phyloP scores from a whole-genome alignment of 225 moss, liverwort and hornwort species.

The Takakia lepidozioides region DNA sequence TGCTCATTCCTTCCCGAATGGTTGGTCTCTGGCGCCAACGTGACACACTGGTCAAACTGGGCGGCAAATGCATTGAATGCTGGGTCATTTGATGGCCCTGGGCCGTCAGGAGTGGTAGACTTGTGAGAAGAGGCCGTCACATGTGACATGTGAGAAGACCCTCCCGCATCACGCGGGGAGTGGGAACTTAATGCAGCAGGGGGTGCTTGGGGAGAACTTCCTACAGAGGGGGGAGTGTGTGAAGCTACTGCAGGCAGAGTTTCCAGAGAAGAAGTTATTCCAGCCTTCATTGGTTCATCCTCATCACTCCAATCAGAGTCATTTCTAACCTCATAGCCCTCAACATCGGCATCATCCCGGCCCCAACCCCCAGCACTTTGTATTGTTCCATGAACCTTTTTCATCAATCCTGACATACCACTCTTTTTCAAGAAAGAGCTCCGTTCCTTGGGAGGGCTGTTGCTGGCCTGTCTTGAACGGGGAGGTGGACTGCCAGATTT shows the following conservation, averaged over 20 bases:
- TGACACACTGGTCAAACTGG: conserved; percentile 43
- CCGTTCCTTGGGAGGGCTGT: conserved; percentile 17
- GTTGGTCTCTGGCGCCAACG: conserved; percentile 15
- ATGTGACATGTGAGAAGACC: conserved; percentile 14
- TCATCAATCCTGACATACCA: conserved; percentile 31
- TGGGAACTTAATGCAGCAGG: too few species aligned
- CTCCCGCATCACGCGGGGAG: too few species aligned
- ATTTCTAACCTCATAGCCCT: conserved; percentile 54
- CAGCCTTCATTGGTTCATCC: conserved; percentile 45
- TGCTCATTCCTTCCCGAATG: conserved; percentile 23
- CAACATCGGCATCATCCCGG: conserved; percentile 50
- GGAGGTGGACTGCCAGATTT: conserved; percentile 31
- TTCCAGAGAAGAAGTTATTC: neutral
- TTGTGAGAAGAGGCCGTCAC: conserved; percentile 26
- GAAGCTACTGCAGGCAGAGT: neutral
- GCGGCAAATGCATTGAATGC: conserved; percentile 74
- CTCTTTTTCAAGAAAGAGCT: conserved; percentile 25
- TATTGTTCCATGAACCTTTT: conserved; percentile 35
- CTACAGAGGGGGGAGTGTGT: neutral
- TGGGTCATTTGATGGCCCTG: conserved; percentile 42
- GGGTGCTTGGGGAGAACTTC: too few species aligned
- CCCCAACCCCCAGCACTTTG: conserved; percentile 41
- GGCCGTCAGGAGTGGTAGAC: conserved; percentile 20
- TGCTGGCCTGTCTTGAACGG: conserved; percentile 25
- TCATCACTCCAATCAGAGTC: conserved; percentile 41